These are phyloP conservation scores for Moelleriella libera DNA, from an alignment of 2,329 filamentous ascomycete species.

Conservation along the genomic window DNA sequence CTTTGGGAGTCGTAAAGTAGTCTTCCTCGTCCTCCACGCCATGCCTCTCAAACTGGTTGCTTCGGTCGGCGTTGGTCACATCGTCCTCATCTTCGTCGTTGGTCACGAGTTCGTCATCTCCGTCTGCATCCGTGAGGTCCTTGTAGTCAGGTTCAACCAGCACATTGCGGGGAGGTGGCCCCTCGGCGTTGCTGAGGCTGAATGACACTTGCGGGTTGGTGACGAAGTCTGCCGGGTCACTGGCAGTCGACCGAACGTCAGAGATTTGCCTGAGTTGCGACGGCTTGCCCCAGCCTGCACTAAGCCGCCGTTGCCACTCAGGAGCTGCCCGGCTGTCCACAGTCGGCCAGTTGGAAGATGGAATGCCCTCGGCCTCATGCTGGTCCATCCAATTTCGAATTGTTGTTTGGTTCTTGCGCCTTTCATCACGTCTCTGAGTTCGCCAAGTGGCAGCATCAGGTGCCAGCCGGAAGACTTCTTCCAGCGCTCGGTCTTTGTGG, in stretches of 20 bases:
- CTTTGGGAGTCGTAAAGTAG: conserved; percentile 40
- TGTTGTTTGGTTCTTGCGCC: conserved; percentile 63
- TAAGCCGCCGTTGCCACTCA: conserved; percentile 38
- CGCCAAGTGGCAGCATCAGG: conserved; percentile 50
- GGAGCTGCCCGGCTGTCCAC: conserved; percentile 28
- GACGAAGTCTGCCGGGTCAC: conserved; percentile 49
- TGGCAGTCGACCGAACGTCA: conserved; percentile 44
- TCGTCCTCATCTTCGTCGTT: conserved; percentile 59
- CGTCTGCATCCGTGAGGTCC: conserved; percentile 67
- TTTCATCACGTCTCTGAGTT: conserved; percentile 46
- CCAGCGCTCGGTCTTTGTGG: conserved; percentile 77
- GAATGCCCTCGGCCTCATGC: conserved; percentile 36
- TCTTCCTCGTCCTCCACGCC: conserved; percentile 24
- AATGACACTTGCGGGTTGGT: conserved; percentile 31
- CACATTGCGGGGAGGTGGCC: conserved; percentile 24
- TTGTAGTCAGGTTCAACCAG: conserved; percentile 25
- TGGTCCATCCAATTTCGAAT: conserved; percentile 86
- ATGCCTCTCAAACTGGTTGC: conserved; percentile 12
- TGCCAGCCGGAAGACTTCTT: conserved; percentile 73
- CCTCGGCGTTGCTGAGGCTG: conserved; percentile 9
- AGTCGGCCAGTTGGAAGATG: conserved; percentile 33
- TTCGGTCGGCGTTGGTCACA: conserved; percentile 24
- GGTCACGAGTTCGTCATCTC: conserved; percentile 79
- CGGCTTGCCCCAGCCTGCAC: conserved; percentile 32
- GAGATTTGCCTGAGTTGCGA: conserved; percentile 35